Evolutionary conservation across 345 rosid genomes (phyloP), one percentile per base, ranked within the genome.

Genomic region (Citrus sp.): DNA sequence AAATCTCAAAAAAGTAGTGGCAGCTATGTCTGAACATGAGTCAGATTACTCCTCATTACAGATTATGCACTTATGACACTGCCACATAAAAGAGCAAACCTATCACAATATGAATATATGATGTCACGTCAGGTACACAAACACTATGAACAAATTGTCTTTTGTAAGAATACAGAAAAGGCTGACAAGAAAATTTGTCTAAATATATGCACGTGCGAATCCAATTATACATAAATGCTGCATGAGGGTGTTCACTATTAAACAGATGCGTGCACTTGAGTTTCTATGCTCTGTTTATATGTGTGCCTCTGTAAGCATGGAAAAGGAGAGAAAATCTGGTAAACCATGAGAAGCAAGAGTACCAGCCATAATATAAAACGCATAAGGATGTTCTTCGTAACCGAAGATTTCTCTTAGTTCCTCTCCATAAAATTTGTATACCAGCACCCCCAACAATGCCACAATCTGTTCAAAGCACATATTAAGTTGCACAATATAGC

Each of bases 381-480:
- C 99, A 83, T 93, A 94, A 28, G 99, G 99, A 85, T 97, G 99
- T 76, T 97, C 98, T 72, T 94, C 99, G 68, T 96, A 96, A 80
- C 98, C 98, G 81, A 96, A 96, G 95, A 94, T 96, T 83, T 96
- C 99, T 67, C 97, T 90, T 73, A 96, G 88, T 80, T 96, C 98
- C 74, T 91, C 97, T 10, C 98, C 99, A 27, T 94, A 97, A 66
- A 97, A 92, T 77, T 92, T 97, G 94, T 97, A 97, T 19, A 94
- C 94, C 81, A 97, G 88, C 83, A 94, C 87, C 67, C 98, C 99
- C 91, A 97, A 85, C 76, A 84, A 87, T 67, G 99, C 98, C 70
- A 97, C 98, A 82, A 94, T 87, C 99, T 97, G 92, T 83, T 71
- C 68, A 71, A 79, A 66, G 75, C 78, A 80, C 22, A 55, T 65